Percentiles rank a stretch among this genome's conserved stretches.
Conservation (phyloP, 768 basidiomycete species). For the Tulasnella sp. region DNA sequence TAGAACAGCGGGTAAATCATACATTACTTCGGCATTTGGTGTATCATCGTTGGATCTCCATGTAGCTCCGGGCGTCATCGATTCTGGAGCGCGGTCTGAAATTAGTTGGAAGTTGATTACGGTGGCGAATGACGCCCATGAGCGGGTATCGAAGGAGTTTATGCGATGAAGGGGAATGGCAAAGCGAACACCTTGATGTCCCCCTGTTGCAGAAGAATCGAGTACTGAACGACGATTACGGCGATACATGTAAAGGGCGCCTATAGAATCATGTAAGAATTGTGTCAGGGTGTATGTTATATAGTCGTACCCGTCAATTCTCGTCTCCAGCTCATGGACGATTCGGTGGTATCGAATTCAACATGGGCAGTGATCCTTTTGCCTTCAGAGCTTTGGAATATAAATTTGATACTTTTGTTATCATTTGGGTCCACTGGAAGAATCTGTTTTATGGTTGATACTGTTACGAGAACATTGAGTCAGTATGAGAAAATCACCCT, state of each 20-base stretch:
- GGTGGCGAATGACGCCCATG: constrained; percentile 13
- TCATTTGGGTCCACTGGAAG: constrained; percentile 34
- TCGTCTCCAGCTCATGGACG: constrained; percentile 37
- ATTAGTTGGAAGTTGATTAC: constrained; percentile 15
- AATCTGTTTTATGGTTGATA: constrained; percentile 37
- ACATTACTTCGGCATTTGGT: constrained; percentile 21
- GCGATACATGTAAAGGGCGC: constrained; percentile 34
- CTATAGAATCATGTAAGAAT: constrained; percentile 22
- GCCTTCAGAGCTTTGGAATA: constrained; percentile 25
- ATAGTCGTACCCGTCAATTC: constrained; percentile 33
- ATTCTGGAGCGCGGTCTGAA: not conserved
- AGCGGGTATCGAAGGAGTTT: constrained; percentile 17
- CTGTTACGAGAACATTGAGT: too few species aligned
- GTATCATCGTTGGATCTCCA: too few species aligned
- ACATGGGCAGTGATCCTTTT: constrained; percentile 25
- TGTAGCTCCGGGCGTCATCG: not conserved
- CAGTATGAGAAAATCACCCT: not conserved
- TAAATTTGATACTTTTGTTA: constrained; percentile 32
- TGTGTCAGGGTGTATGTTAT: not conserved
- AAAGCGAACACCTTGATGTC: constrained; percentile 33
- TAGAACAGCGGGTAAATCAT: too few species aligned
- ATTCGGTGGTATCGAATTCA: constrained; percentile 48
- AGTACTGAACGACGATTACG: constrained; percentile 26
- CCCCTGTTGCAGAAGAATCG: constrained; percentile 20
- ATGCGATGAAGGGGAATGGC: constrained; percentile 36